phyloP scores from a whole-genome alignment of 139 green algal species.

The Spirogloea muscicola region DNA sequence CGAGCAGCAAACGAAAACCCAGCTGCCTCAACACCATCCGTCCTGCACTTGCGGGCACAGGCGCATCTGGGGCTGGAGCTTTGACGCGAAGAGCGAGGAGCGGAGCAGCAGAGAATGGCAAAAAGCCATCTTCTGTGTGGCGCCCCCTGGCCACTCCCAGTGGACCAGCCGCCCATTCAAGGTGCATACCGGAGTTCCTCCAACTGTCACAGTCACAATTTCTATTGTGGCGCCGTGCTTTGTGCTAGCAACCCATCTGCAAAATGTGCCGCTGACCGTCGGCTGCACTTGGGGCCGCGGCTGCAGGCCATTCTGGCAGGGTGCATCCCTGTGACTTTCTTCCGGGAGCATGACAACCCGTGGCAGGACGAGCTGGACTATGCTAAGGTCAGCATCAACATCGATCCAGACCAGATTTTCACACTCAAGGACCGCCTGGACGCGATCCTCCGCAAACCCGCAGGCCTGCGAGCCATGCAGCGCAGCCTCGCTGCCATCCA shows the following conservation, averaged over 20 bases:
- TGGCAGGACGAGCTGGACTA: conserved; percentile 12
- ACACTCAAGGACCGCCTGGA: background rate
- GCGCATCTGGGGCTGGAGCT: conserved; percentile 16
- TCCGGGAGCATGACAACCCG: conserved; percentile 8
- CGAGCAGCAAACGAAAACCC: too few species aligned
- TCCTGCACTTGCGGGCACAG: too few species aligned
- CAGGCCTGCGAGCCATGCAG: background rate
- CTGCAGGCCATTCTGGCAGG: conserved; percentile 3
- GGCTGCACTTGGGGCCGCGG: background rate
- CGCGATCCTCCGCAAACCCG: background rate
- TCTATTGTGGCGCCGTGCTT: background rate
- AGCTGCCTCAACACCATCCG: too few species aligned
- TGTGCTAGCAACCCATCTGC: background rate
- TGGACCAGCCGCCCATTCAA: conserved; percentile 36
- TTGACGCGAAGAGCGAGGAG: conserved; percentile 18
- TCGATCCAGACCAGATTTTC: background rate
- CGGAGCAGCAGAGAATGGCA: conserved; percentile 16
- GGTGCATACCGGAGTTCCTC: background rate
- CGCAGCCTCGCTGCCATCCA: background rate
- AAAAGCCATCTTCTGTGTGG: conserved; percentile 7
- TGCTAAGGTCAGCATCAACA: background rate
- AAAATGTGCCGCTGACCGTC: background rate
- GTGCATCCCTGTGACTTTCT: conserved; percentile 14
- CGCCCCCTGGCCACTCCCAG: conserved; percentile 28
- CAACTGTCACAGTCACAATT: background rate